phyloP scores from a whole-genome alignment of 306 rosid genomes.

The Amphicarpaea edgeworthii region DNA sequence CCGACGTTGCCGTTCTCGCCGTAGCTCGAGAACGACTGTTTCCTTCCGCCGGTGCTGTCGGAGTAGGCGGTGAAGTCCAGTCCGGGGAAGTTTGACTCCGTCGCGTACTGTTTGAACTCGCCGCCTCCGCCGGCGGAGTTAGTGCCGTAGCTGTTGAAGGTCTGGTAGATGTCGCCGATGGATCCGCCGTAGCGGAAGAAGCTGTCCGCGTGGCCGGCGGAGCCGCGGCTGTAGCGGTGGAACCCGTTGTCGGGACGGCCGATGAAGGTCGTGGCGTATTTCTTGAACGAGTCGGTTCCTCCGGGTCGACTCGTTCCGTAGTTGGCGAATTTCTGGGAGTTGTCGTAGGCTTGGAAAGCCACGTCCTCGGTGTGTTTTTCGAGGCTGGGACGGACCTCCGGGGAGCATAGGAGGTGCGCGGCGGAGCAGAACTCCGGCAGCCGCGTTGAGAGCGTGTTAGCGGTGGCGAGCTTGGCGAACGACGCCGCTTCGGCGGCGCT shows the following conservation, averaged over 20 bases:
- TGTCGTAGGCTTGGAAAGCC: conserved; percentile 51
- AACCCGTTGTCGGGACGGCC: conserved; percentile 27
- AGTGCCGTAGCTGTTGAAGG: conserved; percentile 66
- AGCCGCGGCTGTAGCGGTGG: conserved; percentile 73
- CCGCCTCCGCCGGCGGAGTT: conserved; percentile 62
- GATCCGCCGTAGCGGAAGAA: conserved; percentile 58
- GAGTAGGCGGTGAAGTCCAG: conserved; percentile 73
- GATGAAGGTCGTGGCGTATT: conserved; percentile 53
- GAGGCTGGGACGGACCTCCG: conserved; percentile 59
- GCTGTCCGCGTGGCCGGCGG: conserved; percentile 59
- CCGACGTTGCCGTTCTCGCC: conserved; percentile 67
- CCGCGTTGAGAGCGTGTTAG: conserved; percentile 61
- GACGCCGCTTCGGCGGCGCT: conserved; percentile 57
- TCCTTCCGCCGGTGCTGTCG: conserved; percentile 54
- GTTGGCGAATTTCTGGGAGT: conserved; percentile 64
- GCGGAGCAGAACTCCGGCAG: conserved; percentile 77
- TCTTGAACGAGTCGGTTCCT: conserved; percentile 69
- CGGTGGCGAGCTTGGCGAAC: conserved; percentile 60
- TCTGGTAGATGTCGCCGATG: conserved; percentile 61
- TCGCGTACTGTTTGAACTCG: conserved; percentile 61
- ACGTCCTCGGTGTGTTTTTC: conserved; percentile 54
- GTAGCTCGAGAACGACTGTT: conserved; percentile 64
- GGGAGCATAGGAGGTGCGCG: conserved; percentile 77
- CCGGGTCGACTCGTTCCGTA: conserved; percentile 64
- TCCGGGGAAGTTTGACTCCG: conserved; percentile 56